phyloP scores from a whole-genome alignment of 2,329 filamentous ascomycete genomes.

The Cadophora sp. region DNA sequence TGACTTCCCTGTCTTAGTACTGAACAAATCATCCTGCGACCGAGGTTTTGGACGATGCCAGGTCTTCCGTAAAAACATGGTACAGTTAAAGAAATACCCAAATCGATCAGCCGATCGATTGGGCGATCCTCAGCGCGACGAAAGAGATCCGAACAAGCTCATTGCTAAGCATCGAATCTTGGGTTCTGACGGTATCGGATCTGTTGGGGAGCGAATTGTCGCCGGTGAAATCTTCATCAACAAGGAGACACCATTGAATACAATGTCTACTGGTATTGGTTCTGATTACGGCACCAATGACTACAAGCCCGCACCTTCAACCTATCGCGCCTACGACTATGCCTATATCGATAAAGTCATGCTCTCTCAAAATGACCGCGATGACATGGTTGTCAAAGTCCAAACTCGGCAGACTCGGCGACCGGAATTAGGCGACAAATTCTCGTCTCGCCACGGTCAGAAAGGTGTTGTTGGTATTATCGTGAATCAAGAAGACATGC shows the following conservation, averaged over 20 bases:
- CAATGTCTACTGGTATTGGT: constrained; percentile 74
- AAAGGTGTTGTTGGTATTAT: constrained; percentile 98
- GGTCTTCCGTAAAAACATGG: constrained; percentile 94
- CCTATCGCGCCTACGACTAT: constrained; percentile 83
- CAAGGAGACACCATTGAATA: constrained; percentile 85
- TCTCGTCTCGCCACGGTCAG: constrained; percentile 96
- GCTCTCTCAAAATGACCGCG: constrained; percentile 87
- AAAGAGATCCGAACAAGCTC: constrained; percentile 62
- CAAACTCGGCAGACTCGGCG: constrained; percentile 95
- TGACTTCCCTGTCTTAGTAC: constrained; percentile 61
- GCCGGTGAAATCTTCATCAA: constrained; percentile 87
- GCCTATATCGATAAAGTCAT: constrained; percentile 97
- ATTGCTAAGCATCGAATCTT: constrained; percentile 76
- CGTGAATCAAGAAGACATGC: constrained; percentile 95
- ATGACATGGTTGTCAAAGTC: constrained; percentile 88
- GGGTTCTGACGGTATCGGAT: constrained; percentile 86
- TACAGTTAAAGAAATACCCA: constrained; percentile 85
- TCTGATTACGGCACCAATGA: constrained; percentile 68
- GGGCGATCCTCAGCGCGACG: constrained; percentile 60
- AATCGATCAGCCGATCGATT: constrained; percentile 77
- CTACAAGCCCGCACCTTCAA: constrained; percentile 70
- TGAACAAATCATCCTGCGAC: constrained; percentile 96
- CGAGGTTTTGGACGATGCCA: constrained; percentile 96
- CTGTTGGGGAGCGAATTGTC: constrained; percentile 81
- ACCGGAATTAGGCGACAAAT: constrained; percentile 97